A percentile compares a stretch with the other conserved stretches of the same genome.
Evolutionary conservation across 176 grass and related monocot species (phyloP).

Genomic region (Sorghum bicolor): Sorghum_bicolor_NCBIv3 NC_012870.2:15547001-15547500

Average conservation of each 20-base stretch:
- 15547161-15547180: neutral
- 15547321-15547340: slow-evolving; percentile 19
- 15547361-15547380: slow-evolving; percentile 44
- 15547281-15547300: neutral
- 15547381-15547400: slow-evolving; percentile 42
- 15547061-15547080: neutral
- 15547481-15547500: neutral
- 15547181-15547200: neutral
- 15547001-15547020: neutral
- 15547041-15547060: neutral
- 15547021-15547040: neutral
- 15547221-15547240: neutral
- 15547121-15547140: neutral
- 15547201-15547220: neutral
- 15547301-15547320: neutral
- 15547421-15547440: neutral
- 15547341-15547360: slow-evolving; percentile 40
- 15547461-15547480: neutral
- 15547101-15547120: neutral
- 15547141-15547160: neutral
- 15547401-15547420: slow-evolving; percentile 14
- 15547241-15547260: neutral
- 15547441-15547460: neutral
- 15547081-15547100: neutral
- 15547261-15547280: neutral